These are phyloP conservation scores for Antitrichia curtipendula DNA, from an alignment of 225 moss, liverwort and hornwort species.

Conservation along the genomic window DNA sequence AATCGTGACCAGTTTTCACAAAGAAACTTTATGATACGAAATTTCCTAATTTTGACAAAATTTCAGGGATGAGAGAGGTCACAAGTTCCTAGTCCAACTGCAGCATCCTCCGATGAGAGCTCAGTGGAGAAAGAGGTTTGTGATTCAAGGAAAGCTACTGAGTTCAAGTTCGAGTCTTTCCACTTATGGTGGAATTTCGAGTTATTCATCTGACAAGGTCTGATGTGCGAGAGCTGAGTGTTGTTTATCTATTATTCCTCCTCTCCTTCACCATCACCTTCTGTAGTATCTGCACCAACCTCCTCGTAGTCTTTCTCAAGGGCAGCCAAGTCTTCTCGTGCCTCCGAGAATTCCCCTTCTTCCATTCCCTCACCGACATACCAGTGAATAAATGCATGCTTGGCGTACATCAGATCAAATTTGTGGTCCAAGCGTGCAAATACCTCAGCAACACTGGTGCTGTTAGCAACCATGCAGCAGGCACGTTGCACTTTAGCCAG, in stretches of 20 bases:
- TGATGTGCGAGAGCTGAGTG: not conserved
- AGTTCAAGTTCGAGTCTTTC: not conserved
- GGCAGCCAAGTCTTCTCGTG: not conserved
- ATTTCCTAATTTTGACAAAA: not conserved
- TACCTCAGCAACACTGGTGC: conserved; percentile 21
- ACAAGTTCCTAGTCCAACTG: not conserved
- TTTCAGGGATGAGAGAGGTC: not conserved
- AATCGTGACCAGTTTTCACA: not conserved
- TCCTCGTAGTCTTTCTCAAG: not conserved
- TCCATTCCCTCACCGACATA: conserved; percentile 32
- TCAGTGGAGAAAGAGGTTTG: not conserved
- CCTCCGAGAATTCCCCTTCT: conserved; percentile 25
- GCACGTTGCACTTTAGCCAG: conserved; percentile 4
- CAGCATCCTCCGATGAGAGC: not conserved
- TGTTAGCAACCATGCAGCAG: conserved; percentile 21
- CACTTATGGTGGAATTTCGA: not conserved
- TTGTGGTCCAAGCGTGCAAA: conserved; percentile 24
- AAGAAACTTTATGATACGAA: not conserved
- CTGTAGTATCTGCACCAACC: conserved; percentile 14
- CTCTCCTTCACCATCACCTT: not conserved
- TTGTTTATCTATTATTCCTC: not conserved
- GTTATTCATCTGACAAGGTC: not conserved
- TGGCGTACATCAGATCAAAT: conserved; percentile 26
- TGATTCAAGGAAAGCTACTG: not conserved
- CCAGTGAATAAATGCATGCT: conserved; percentile 25